Evolutionary conservation across 371 early-diverging fungal species (phyloP).

Genomic region (Apophysomyces ossiformis): DNA sequence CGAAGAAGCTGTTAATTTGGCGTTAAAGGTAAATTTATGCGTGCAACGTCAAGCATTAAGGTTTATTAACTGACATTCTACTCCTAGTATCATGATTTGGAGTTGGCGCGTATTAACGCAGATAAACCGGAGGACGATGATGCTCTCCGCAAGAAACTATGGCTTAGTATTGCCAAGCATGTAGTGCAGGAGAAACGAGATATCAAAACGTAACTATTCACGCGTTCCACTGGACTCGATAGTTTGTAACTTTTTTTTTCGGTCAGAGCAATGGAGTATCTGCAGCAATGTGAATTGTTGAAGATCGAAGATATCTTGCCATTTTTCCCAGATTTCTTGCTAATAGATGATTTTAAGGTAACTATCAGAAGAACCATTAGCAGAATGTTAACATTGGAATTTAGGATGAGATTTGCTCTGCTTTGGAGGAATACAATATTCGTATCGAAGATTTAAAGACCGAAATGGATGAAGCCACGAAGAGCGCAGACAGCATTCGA

Average conservation of each 20-base stretch:
- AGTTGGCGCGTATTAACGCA: conserved; percentile 87
- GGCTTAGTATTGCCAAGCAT: conserved; percentile 91
- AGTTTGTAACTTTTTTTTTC: not conserved
- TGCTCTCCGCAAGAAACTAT: conserved; percentile 81
- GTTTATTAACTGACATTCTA: no score
- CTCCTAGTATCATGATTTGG: conserved; percentile 77
- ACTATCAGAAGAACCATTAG: not conserved
- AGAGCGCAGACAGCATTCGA: conserved; percentile 83
- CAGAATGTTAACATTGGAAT: not conserved
- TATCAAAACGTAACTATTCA: conserved; percentile 67
- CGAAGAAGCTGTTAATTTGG: conserved; percentile 86
- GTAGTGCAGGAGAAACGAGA: conserved; percentile 83
- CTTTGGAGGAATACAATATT: conserved; percentile 84
- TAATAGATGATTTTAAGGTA: conserved; percentile 94
- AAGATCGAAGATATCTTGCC: conserved; percentile 95
- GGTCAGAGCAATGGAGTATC: conserved; percentile 79
- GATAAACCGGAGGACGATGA: conserved; percentile 88
- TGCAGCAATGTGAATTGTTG: conserved; percentile 79
- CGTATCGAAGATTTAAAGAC: conserved; percentile 79
- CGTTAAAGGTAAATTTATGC: conserved; percentile 61
- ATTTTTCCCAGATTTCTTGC: conserved; percentile 93
- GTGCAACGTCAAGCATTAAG: no score
- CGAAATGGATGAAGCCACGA: conserved; percentile 92
- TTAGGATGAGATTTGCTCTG: conserved; percentile 78
- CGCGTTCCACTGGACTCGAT: not conserved